These are phyloP conservation scores for Corynespora cassiicola DNA, from an alignment of 2,329 filamentous ascomycete genomes.

Conservation along the genomic window DNA sequence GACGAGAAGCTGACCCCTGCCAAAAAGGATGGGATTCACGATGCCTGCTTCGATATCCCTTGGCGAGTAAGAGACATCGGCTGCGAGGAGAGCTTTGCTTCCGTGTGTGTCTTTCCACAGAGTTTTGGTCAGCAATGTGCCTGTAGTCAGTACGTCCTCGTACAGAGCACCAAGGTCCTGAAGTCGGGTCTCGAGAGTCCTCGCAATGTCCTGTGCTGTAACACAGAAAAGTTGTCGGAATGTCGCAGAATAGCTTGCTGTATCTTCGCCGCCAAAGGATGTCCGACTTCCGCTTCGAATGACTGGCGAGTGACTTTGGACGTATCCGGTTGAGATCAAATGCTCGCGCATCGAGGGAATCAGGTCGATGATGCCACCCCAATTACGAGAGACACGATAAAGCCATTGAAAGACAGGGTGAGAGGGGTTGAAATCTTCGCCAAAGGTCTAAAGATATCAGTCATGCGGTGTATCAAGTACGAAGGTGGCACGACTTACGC, in stretches of 20 bases:
- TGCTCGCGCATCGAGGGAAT: conserved; percentile 76
- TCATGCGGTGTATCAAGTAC: conserved; percentile 28
- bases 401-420: conserved; percentile 89
- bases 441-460: conserved; percentile 56
- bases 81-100: conserved; percentile 30
- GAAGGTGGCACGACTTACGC: conserved; percentile 64
- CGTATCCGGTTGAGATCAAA: conserved; percentile 59
- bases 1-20: conserved; percentile 81
- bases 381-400: conserved; percentile 80
- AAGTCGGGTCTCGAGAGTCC: conserved; percentile 68
- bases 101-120: conserved; percentile 47
- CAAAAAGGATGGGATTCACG: conserved; percentile 52
- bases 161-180: conserved; percentile 73
- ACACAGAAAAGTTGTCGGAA: conserved; percentile 86
- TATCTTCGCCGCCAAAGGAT: conserved; percentile 52
- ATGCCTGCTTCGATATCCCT: conserved; percentile 50
- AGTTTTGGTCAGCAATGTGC: conserved; percentile 67
- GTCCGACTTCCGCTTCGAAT: conserved; percentile 22
- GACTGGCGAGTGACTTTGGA: conserved; percentile 26
- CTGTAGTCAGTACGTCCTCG: conserved; percentile 75
- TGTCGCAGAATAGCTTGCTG: conserved; percentile 73
- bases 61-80: conserved; percentile 20
- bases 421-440: conserved; percentile 76
- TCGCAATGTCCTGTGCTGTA: conserved; percentile 76
- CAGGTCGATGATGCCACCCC: conserved; percentile 71